Evolutionary conservation across 805 yeast species (phyloP).

Genomic region (Ogataea neopini): DNA sequence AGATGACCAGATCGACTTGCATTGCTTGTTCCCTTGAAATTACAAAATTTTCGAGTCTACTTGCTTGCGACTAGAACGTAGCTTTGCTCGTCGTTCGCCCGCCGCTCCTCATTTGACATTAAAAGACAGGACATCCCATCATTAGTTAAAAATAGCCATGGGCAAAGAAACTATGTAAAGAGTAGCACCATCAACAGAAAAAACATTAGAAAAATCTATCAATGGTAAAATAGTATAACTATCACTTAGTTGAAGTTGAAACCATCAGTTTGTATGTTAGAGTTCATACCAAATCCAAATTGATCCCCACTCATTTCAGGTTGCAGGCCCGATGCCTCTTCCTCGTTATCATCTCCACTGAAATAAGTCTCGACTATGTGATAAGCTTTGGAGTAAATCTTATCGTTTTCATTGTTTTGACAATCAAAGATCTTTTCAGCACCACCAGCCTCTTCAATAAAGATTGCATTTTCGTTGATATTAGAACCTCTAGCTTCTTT

Average conservation of each 20-base stretch:
- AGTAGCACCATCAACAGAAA: no score
- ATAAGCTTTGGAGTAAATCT: constrained; percentile 89
- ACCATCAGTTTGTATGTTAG: constrained; percentile 45
- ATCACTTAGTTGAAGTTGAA: constrained; percentile 45
- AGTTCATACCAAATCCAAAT: constrained; percentile 81
- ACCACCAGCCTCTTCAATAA: constrained; percentile 97
- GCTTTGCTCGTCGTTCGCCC: background rate
- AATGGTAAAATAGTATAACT: background rate
- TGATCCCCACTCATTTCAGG: constrained; percentile 76
- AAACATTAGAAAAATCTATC: background rate
- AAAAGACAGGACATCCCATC: background rate
- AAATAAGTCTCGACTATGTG: constrained; percentile 89
- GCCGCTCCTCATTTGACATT: background rate
- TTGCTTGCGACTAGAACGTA: no score
- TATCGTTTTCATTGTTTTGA: constrained; percentile 89
- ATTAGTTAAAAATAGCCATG: constrained; percentile 18
- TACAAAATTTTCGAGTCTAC: no score
- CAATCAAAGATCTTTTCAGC: constrained; percentile 93
- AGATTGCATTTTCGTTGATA: constrained; percentile 85
- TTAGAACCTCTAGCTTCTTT: constrained; percentile 70
- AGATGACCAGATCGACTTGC: no score
- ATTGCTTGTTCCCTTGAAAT: no score
- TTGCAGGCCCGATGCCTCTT: constrained; percentile 66
- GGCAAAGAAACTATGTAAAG: constrained; percentile 8
- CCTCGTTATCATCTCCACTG: constrained; percentile 75